Conservation (phyloP, 208 protist genomes). For the Leishmania gerbilli region DNA sequence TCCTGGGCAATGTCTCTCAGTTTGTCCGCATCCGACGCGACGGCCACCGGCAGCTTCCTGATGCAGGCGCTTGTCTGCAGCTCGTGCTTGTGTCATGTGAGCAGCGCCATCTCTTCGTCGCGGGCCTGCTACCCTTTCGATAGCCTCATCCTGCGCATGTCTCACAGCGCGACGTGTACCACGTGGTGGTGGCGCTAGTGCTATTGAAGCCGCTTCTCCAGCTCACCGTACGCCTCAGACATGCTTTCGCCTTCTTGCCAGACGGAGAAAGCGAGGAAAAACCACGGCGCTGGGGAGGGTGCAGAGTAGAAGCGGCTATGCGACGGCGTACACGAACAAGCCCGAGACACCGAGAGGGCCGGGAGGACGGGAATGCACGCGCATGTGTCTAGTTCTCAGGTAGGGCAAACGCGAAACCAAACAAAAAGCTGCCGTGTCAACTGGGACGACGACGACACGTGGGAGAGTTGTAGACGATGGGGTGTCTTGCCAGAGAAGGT, state of each 20-base stretch:
- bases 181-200: constrained; percentile 52
- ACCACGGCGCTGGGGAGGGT: background rate
- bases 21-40: background rate
- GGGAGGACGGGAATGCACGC: background rate
- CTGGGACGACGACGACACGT: background rate
- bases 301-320: background rate
- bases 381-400: background rate
- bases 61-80: background rate
- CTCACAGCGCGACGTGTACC: constrained; percentile 43
- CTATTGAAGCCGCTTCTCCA: constrained; percentile 43
- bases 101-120: constrained; percentile 37
- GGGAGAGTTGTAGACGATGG: too few relatives aligned
- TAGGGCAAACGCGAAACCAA: background rate
- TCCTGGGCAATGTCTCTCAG: background rate
- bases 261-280: background rate
- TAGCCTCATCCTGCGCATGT: constrained; percentile 54
- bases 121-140: constrained; percentile 35
- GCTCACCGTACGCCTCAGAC: constrained; percentile 40
- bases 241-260: background rate
- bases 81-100: constrained; percentile 4
- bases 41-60: background rate
- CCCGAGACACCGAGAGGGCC: background rate
- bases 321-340: background rate
- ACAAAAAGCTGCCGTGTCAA: background rate
- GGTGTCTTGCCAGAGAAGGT: background rate